Evolutionary conservation across 768 basidiomycete species (phyloP).

Genomic region (Inosperma sp.): DNA sequence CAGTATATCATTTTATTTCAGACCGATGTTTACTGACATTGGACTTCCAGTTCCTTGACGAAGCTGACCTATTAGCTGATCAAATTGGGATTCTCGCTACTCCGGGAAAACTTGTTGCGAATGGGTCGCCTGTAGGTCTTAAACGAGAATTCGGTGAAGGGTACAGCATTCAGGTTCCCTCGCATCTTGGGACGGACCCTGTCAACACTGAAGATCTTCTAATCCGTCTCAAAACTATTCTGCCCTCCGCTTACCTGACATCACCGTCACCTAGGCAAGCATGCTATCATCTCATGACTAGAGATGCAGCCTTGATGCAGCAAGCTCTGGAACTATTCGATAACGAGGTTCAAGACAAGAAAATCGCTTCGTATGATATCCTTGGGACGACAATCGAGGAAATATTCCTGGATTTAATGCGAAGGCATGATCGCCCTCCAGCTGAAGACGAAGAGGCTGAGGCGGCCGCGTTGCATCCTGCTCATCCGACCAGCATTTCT

Average conservation of each 20-base stretch:
- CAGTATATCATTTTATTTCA: constrained; percentile 17
- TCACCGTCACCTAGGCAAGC: constrained; percentile 40
- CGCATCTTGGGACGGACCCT: constrained; percentile 27
- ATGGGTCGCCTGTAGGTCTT: constrained; percentile 66
- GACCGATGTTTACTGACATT: constrained; percentile 1
- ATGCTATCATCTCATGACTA: constrained; percentile 56
- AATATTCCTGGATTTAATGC: constrained; percentile 74
- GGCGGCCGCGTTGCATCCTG: constrained; percentile 17
- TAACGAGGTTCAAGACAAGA: constrained; percentile 31
- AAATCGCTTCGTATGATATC: constrained; percentile 56
- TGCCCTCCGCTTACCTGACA: constrained; percentile 42
- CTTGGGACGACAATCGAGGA: constrained; percentile 76
- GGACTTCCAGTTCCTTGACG: constrained; percentile 57
- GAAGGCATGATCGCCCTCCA: constrained; percentile 31
- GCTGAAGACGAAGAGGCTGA: constrained; percentile 20
- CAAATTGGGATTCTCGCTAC: constrained; percentile 70
- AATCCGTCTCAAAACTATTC: constrained; percentile 38
- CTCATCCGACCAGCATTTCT: constrained; percentile 31
- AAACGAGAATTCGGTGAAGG: constrained; percentile 70
- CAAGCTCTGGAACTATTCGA: constrained; percentile 55
- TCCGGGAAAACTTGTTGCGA: constrained; percentile 70
- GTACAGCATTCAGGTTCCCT: constrained; percentile 57
- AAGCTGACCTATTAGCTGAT: constrained; percentile 75
- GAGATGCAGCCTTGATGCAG: constrained; percentile 51
- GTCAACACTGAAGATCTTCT: constrained; percentile 35